phyloP scores from a whole-genome alignment of 176 grass and related monocot species.

The Oryza brachyantha region DNA sequence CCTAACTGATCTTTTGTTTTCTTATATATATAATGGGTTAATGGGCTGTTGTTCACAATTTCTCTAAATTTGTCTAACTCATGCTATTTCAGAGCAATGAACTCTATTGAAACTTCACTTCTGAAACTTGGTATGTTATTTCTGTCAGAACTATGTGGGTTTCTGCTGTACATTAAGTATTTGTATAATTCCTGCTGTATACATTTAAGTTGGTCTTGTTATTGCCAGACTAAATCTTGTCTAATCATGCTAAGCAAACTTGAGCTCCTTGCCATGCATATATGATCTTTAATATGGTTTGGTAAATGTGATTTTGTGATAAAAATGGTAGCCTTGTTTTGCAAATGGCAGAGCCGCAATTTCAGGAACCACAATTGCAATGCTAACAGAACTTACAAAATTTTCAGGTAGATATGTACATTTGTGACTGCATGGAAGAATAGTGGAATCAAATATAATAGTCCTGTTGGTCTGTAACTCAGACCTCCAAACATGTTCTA shows the following conservation, averaged over 20 bases:
- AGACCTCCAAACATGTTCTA: neutral
- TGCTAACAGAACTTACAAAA: neutral
- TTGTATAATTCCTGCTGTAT: slow-evolving; percentile 2
- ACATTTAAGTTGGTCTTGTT: neutral
- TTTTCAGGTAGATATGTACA: neutral
- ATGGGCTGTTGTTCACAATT: neutral
- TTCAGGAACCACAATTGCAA: neutral
- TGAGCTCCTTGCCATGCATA: neutral
- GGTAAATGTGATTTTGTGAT: neutral
- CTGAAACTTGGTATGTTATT: slow-evolving; percentile 39
- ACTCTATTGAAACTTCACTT: slow-evolving; percentile 71
- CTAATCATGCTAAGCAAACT: neutral
- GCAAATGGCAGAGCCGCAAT: neutral
- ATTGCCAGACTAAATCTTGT: neutral
- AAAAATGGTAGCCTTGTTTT: neutral
- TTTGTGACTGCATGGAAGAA: neutral
- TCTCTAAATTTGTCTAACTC: slow-evolving; percentile 30
- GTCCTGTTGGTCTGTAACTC: neutral
- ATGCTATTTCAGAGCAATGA: slow-evolving; percentile 45
- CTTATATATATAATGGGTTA: slow-evolving; percentile 11
- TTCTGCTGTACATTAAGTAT: slow-evolving; percentile 24
- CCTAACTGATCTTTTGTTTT: neutral
- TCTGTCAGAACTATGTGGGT: neutral
- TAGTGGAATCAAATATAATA: neutral
- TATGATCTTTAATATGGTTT: neutral